Base-by-base conservation (phyloP, 345 rosid species). In the Boechera retrofracta region DNA sequence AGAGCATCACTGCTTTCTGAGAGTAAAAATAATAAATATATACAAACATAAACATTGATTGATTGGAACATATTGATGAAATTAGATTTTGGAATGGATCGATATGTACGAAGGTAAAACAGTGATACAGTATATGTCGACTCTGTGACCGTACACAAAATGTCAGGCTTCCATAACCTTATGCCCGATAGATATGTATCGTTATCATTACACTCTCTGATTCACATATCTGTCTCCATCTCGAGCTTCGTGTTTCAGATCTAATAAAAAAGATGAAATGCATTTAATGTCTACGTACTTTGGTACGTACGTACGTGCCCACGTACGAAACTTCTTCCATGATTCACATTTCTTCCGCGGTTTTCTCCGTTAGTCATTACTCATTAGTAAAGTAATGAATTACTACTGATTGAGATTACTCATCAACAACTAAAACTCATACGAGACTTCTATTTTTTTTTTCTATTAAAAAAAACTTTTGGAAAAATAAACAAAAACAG, bases 121-220 rank as follows among this genome's bases (percentile, higher is more conserved):
- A 63, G 56, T 42, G 39, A 16, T 53, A 28, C 75, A 64, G 72
- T 77, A 49, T 38, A 28, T 65, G 77, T 77, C 81, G 81, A 71
- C 48, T 31, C 21, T 47, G 36, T 8, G 62, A 39, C 81, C 81
- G 81, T 77, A 77, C 81, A 71, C 29, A 64, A 36, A 56, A 8
- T 48, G 73, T 77, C 77, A 77, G 81, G 39, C 67, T 77, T 77
- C 81, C 81, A 77, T 71, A 71, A 71, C 67, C 56, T 58, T 54
- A 71, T 64, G 77, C 81, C 16, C 81, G 67, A 65, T 77, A 71
- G 63, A 71, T 64, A 64, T 26, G 44, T 13, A 47, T 77, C 72
- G 64, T 56, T 21, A 64, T 77, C 72, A 71, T 56, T 21, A 64
- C 80, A 71, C 67, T 44, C 59, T 47, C 72, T 64, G 70, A 70